These are phyloP conservation scores for Nematodospora valgi DNA, from an alignment of 805 yeast genomes.

Conservation along the genomic window DNA sequence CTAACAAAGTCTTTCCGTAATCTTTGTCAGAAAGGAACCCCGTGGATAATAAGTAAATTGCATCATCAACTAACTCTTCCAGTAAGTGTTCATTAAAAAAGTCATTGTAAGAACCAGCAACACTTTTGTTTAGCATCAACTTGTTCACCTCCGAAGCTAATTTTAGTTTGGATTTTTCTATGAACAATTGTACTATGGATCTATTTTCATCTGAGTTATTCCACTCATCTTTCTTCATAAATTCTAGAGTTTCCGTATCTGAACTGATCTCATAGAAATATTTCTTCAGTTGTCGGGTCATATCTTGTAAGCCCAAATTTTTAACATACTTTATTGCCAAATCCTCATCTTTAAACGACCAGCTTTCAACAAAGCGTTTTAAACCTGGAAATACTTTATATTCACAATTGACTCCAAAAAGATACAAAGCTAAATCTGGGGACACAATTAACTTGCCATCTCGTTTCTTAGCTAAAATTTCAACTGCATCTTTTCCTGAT, in stretches of 20 bases:
- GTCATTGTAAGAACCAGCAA: slow-evolving; percentile 1
- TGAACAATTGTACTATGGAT: background rate
- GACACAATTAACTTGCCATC: background rate
- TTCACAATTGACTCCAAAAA: background rate
- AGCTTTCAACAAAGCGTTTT: background rate
- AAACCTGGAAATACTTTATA: background rate
- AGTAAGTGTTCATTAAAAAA: slow-evolving; percentile 4
- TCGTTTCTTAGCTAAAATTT: background rate
- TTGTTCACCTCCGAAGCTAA: slow-evolving; percentile 5
- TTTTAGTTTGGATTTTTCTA: background rate
- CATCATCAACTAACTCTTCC: slow-evolving; percentile 1
- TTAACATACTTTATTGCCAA: slow-evolving; percentile 3
- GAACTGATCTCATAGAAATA: slow-evolving; percentile 1
- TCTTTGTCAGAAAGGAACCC: slow-evolving; percentile 17
- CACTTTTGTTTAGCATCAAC: background rate
- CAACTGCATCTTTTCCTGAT: background rate
- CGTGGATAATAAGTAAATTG: slow-evolving; percentile 4
- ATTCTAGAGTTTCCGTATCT: slow-evolving; percentile 4
- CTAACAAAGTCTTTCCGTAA: slow-evolving; percentile 30
- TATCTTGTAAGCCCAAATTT: background rate
- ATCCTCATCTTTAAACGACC: too few species aligned
- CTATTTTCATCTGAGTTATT: background rate
- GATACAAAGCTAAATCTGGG: background rate
- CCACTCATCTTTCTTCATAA: slow-evolving; percentile 5
- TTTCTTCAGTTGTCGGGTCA: slow-evolving; percentile 1